phyloP scores from a whole-genome alignment of 2,329 filamentous ascomycete species.

The Mycosphaerella arachidis region DNA sequence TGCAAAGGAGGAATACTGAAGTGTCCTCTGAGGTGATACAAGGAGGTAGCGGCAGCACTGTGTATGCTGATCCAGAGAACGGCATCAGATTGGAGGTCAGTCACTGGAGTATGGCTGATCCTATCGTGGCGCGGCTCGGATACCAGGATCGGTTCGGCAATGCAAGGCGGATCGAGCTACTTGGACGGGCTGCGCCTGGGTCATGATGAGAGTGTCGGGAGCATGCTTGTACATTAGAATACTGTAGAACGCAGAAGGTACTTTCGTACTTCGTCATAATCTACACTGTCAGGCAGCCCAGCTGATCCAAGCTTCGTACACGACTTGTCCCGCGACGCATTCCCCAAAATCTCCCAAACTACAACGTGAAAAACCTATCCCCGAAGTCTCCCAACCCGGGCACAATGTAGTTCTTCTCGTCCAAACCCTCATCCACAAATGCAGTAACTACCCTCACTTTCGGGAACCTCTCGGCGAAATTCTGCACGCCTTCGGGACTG shows the following conservation, averaged over 20 bases:
- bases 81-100: background rate
- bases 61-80: background rate
- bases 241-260: too few relatives aligned
- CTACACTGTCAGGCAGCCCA: too few relatives aligned
- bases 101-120: background rate
- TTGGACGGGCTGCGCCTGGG: background rate
- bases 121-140: background rate
- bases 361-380: constrained; percentile 79
- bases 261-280: too few relatives aligned
- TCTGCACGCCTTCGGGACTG: constrained; percentile 86
- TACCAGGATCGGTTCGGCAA: background rate
- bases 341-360: background rate
- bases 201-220: too few relatives aligned
- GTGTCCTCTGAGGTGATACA: background rate
- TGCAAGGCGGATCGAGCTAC: background rate
- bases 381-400: constrained; percentile 94
- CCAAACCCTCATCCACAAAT: constrained; percentile 92
- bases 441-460: constrained; percentile 88
- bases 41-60: background rate
- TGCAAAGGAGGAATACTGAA: background rate
- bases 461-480: constrained; percentile 85
- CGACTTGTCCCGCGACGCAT: too few relatives aligned
- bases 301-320: too few relatives aligned
- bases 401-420: constrained; percentile 98
- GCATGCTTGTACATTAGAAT: too few relatives aligned